Evolutionary conservation across 2,329 filamentous ascomycete species (phyloP), one percentile per base, ranked within the genome.

Genomic region (Aspergillus japonicus): DNA sequence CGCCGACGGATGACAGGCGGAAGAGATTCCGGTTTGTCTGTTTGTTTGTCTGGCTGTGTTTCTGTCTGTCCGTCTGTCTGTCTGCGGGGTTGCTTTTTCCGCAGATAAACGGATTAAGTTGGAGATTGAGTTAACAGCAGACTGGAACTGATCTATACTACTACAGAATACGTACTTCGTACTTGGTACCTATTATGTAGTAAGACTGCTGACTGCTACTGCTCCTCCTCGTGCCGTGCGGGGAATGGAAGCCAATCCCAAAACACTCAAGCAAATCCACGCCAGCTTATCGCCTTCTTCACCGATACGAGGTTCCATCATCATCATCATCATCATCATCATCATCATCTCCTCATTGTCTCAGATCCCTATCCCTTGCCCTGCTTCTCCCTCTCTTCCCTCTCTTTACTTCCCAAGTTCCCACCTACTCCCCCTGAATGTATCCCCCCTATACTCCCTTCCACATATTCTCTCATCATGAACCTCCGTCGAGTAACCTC

Each of bases 401-500:
- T 33, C 26, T 39, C 31, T 39, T 53, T n/a, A 24, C 39, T 24
- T 48, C 10, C 10, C 21, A 21, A 21, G 21, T 21, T 21, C 21
- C 11, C 23, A 29, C n/a, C 47, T 10, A 14, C 31, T n/a, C 16
- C 24, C 24, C 42, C 52, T 47, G 39, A 19, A 44, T 44, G 6
- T 44, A 44, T 19, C 16, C n/a, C 33, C 35, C 35, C 33, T 24
- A 12, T 21, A 14, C 12, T 44, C 12, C 31, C 31, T 7, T 47
- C 23, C 24, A 14, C 26, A 29, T 10, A 6, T 16, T n/a, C 39
- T 8, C 11, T 23, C 52, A 63, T 24, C 52, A 73, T 72, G 71
- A 62, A 67, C 6, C 60, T 61, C 26, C 53, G 53, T 21, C 53
- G 47, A 55, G 71, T 73, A 54, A 68, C 69, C 49, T 49, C 62